Evolutionary conservation across 805 yeast species (phyloP).

Genomic region (Lipomyces orientalis): DNA sequence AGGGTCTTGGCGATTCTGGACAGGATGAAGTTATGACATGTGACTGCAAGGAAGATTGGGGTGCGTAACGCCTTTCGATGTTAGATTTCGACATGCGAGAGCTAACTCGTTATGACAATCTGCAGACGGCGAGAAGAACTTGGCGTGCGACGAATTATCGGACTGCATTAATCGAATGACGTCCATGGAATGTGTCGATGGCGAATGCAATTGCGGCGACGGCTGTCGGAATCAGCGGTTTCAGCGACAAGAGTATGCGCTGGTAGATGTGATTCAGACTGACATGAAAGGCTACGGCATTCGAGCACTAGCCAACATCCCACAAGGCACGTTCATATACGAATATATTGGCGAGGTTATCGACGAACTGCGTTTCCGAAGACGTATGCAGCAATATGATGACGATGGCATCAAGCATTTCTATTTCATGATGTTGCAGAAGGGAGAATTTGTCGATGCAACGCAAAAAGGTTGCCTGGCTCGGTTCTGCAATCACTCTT

Average conservation of each 20-base stretch:
- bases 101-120: background rate
- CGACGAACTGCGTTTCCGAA: constrained; percentile 74
- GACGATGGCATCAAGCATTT: constrained; percentile 85
- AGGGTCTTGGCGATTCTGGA: constrained; percentile 69
- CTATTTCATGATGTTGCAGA: constrained; percentile 86
- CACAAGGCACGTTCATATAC: constrained; percentile 73
- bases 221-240: constrained; percentile 88
- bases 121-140: constrained; percentile 49
- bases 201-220: constrained; percentile 72
- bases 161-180: constrained; percentile 93
- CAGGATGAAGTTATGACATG: constrained; percentile 88
- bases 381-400: constrained; percentile 77
- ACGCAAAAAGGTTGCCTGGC: constrained; percentile 87
- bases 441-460: constrained; percentile 93
- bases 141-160: constrained; percentile 84
- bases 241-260: constrained; percentile 74
- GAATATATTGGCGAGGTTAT: constrained; percentile 96
- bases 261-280: constrained; percentile 81
- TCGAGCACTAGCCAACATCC: constrained; percentile 65
- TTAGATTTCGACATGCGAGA: background rate
- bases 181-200: constrained; percentile 86
- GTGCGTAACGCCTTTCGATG: constrained; percentile 14
- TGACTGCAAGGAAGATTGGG: constrained; percentile 70
- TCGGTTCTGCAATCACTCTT: constrained; percentile 92
- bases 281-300: constrained; percentile 89